Base-by-base conservation (phyloP, 176 grass and related monocot species). In the Raddia distichophylla region DNA sequence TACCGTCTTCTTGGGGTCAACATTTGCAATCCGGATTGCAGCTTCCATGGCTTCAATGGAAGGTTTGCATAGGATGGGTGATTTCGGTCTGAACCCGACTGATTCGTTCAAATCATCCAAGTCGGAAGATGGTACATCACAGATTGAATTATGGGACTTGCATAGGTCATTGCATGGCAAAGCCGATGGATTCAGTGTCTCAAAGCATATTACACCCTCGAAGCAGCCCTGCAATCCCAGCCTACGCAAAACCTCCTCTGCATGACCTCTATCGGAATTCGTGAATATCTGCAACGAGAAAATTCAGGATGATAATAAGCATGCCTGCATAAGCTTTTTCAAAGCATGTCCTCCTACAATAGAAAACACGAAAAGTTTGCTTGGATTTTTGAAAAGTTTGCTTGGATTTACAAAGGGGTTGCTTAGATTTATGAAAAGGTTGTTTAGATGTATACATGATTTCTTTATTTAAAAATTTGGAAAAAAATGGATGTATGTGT, bases 141-240 rank as follows among this genome's bases (percentile, higher is more conserved):
- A 48, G 57, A 75, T 40, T 46, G 10, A 42, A 69, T 42, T 68
- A 15, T 18, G 22, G 11, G 50, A 68, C 46, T 84, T 17, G 12
- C 40, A 56, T 52, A 56, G 15, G 52, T 5, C 42, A 73, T 48
- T 46, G 52, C 64, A 82, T 42, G 74, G 19, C 55, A 58, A 3
- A 58, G 22, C 43, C 44, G 46, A 55, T 42, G 82, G 85, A 79
- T 95, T 90, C 33, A 96, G 72, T 73, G 90, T 91, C 73, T 96
- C 93, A 18, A 96, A 96, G 71, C 90, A 96, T 86, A 91, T 89
- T 10, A 96, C 77, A 6, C 83, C 88, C 54, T 93, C 88, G 6
- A 93, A 91, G 62, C 93, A 96, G 55, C 78, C 93, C 53, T 88
- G 78, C 18, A 93, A 67, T 61, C 83, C 83, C 32, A 93, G 52